Base-by-base conservation (phyloP, 1,284 basidiomycete genomes). In the Cryptococcus wingfieldii region DNA sequence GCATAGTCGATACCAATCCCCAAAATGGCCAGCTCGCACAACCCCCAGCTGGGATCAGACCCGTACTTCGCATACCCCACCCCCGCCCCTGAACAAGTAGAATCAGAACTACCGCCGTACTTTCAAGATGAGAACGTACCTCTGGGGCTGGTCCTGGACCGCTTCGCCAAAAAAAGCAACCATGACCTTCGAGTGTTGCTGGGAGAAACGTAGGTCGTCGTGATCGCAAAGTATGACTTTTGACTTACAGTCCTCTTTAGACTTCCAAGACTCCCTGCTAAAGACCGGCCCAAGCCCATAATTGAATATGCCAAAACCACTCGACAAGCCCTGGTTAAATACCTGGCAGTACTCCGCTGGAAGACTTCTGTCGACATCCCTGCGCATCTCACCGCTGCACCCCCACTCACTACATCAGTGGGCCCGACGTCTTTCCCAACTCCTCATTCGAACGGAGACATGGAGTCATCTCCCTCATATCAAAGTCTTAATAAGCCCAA, bases 311-410 rank as follows among this genome's bases (percentile, higher is more conserved):
- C 73, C 28, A 70, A 69, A 53, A 55, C 61, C 4, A 71, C 71
- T 3, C 66, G 73, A 6, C 73, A 75, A 59, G 63, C 70, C 1
- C 55, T 71, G 14, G 61, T 75, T 16, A 75, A 75, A 61, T 72
- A 74, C 45, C 66, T 75, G 10, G 73, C 73, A 3, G 60, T 75
- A 13, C 57, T 75, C 12, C 63, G 73, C 25, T 75, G 73, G 73
- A 75, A 75, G 55, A 61, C 63, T 16, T 60, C 66, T 10, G 73
- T 72, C 16, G 73, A 75, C 50, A 47, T 71, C 2, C 58, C 64
- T 2, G 54, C 57, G 7, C 28, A 42, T 14, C n/a, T 50, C 14
- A 25, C 53, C 28, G 45, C 53, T 38, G 19, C 54, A 14, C 39
- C 55, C 6, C 19, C 34, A n/a, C 31, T n/a, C 13, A 25, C 57